Base-by-base conservation (phyloP, 208 protist species). In the Trypanosoma lewisi region DNA sequence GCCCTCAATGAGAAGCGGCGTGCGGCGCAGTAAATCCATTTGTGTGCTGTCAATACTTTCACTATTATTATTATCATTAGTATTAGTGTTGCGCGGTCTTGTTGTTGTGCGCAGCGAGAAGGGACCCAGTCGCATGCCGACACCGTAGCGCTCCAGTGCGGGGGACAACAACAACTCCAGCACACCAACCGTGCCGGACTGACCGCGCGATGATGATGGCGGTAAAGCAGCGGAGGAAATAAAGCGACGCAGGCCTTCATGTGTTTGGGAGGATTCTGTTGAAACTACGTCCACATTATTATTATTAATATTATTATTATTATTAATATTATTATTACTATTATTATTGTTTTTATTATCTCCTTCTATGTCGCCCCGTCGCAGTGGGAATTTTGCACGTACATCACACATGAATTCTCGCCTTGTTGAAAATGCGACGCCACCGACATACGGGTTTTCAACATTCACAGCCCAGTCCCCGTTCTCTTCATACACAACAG, bases 371-470 rank as follows among this genome's bases (percentile, higher is more conserved):
- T 16, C 8, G 28, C 62, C 36, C 0, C 68, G 59, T 9, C 72
- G 53, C 21, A 82, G 39, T 12, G 80, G 78, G 36, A 91, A 23
- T 14, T 73, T 68, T 36, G 78, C 57, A 12, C 70, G 72, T 9
- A 73, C 52, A 11, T 82, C 75, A 52, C 73, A 45, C 34, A 80
- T 52, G 37, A 82, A 44, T 27, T 78, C 45, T 19, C 76, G 58
- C 1, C 67, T 67, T 4, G 79, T 84, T 51, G 74, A 64, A 58
- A 87, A 93, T 7, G 62, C 45, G 25, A 85, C 36, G 45, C 53
- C 60, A n/a, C 79, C 87, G 9, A 64, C 69, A 31, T 60, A 58
- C 45, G 73, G 73, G 21, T 66, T 73, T 27, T 23, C 50, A 1
- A 67, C 23, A 44, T 45, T 64, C 23, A 89, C 59, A 0, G 65